phyloP scores from a whole-genome alignment of 225 moss, liverwort and hornwort genomes.

The Marchantia paleacea region DNA sequence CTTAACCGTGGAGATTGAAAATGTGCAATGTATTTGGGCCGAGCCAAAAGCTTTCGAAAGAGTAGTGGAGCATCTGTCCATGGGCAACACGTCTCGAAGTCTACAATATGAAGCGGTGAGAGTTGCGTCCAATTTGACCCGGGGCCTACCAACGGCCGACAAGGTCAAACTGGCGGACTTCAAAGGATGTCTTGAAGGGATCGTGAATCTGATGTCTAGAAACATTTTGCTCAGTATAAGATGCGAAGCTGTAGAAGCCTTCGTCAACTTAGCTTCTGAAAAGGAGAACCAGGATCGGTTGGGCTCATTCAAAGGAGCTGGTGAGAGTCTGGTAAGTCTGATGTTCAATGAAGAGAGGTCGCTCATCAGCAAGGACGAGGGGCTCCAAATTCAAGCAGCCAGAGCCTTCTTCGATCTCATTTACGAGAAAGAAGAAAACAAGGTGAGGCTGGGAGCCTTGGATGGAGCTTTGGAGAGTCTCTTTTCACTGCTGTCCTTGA shows the following conservation, averaged over 20 bases:
- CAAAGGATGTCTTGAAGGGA: background rate
- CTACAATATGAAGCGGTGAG: slow-evolving; percentile 5
- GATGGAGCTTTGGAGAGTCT: slow-evolving; percentile 3
- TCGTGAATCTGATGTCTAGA: background rate
- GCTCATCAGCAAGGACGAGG: background rate
- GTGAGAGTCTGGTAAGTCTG: background rate
- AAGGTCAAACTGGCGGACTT: slow-evolving; percentile 8
- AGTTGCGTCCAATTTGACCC: background rate
- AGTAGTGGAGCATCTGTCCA: background rate
- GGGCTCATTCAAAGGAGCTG: slow-evolving; percentile 1
- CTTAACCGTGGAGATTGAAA: background rate
- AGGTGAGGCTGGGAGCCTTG: background rate
- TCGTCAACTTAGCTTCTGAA: slow-evolving; percentile 9
- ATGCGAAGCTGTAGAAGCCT: slow-evolving; percentile 13
- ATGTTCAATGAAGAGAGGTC: background rate
- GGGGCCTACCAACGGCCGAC: background rate
- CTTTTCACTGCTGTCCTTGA: background rate
- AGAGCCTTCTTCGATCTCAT: slow-evolving; percentile 2
- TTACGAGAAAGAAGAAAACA: background rate
- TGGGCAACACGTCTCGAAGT: background rate
- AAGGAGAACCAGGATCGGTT: slow-evolving; percentile 8
- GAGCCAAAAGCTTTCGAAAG: slow-evolving; percentile 8
- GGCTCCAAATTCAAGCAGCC: background rate
- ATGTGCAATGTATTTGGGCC: background rate
- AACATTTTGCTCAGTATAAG: background rate